A percentile compares a stretch with the other conserved stretches of the same genome.
Conservation (phyloP, 2,329 filamentous ascomycete genomes). For the Microsporum audouinii region DNA sequence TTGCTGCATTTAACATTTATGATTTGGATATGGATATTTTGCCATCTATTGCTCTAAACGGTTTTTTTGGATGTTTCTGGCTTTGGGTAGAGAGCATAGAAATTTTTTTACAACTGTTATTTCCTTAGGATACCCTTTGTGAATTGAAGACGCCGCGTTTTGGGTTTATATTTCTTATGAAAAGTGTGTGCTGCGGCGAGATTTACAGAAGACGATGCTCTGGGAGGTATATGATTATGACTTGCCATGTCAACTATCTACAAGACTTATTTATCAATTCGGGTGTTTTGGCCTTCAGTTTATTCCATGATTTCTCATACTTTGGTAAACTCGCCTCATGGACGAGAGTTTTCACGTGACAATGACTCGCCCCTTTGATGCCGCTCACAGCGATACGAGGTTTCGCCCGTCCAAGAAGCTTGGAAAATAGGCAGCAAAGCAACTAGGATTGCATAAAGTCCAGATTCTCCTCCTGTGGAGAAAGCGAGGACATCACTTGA, state of each 20-base stretch:
- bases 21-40: neutral
- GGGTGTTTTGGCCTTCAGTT: neutral
- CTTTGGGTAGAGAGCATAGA: conserved; percentile 1
- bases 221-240: neutral
- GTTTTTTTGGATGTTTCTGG: neutral
- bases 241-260: neutral
- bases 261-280: neutral
- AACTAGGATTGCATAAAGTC: neutral
- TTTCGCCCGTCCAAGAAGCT: neutral
- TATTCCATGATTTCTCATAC: neutral
- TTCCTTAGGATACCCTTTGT: neutral
- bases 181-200: neutral
- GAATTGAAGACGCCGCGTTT: neutral
- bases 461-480: neutral
- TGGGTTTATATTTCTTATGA: neutral
- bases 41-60: neutral
- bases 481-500: neutral
- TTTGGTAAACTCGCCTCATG: neutral
- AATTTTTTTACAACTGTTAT: neutral
- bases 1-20: neutral
- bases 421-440: conserved; percentile 1
- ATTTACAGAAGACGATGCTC: neutral
- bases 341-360: neutral
- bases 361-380: neutral
- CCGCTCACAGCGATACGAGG: neutral